These are phyloP conservation scores for Phytophthora hybrid DNA, from an alignment of 352 stramenopile species.

Conservation along the genomic window DNA sequence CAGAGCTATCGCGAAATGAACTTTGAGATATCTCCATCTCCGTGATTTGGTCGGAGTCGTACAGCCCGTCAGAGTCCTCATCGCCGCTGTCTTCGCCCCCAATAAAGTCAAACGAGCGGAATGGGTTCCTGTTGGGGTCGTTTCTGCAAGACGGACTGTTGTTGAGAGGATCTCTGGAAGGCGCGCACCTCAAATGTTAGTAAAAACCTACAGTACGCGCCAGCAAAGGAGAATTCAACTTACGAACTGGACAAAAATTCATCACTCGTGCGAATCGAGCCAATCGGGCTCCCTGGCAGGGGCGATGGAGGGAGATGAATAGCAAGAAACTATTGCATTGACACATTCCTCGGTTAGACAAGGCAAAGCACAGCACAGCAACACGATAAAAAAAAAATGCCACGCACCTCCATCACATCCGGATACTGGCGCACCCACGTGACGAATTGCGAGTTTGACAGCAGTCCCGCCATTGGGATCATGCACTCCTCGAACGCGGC, in stretches of 20 bases:
- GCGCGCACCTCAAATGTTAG: slow-evolving; percentile 1
- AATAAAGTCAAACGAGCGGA: slow-evolving; percentile 86
- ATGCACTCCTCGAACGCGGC: slow-evolving; percentile 79
- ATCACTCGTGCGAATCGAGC: slow-evolving; percentile 47
- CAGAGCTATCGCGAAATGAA: slow-evolving; percentile 51
- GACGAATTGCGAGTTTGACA: slow-evolving; percentile 76
- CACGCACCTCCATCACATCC: slow-evolving; percentile 67
- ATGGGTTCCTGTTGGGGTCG: slow-evolving; percentile 47
- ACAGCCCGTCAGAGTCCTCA: slow-evolving; percentile 75
- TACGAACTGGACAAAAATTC: slow-evolving; percentile 55
- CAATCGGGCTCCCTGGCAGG: slow-evolving; percentile 43
- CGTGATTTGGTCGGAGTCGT: slow-evolving; percentile 77
- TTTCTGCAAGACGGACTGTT: slow-evolving; percentile 74
- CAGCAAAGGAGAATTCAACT: slow-evolving; percentile 10
- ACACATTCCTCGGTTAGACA: neutral
- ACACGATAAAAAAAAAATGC: neutral
- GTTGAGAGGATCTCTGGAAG: slow-evolving; percentile 72
- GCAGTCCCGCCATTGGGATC: slow-evolving; percentile 55
- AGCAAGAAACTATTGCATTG: slow-evolving; percentile 50
- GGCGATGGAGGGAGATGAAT: slow-evolving; percentile 54
- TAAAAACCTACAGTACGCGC: neutral
- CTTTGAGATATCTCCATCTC: slow-evolving; percentile 76
- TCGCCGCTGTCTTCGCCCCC: slow-evolving; percentile 82
- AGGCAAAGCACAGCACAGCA: neutral
- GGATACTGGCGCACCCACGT: slow-evolving; percentile 80